A percentile compares a stretch with the other conserved stretches of the same genome.
Conservation (phyloP, 2,329 filamentous ascomycete genomes). For the Nothomitra cinnamomea region DNA sequence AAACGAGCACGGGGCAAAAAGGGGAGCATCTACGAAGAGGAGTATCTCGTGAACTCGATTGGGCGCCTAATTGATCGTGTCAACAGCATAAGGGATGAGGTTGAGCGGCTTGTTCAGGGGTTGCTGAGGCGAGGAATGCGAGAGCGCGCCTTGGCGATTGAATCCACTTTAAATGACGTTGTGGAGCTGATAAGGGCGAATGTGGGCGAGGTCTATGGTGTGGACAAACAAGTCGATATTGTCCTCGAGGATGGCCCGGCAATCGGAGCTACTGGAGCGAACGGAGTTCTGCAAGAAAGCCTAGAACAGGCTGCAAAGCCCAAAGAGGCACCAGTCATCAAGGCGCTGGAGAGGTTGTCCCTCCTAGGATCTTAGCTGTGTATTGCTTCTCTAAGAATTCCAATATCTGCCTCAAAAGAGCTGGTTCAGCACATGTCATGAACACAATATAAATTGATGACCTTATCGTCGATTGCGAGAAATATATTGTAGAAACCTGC, state of each 20-base stretch:
- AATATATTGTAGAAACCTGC: no score
- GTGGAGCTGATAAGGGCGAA: slow-evolving; percentile 49
- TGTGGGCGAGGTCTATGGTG: slow-evolving; percentile 51
- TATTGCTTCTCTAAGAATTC: not conserved
- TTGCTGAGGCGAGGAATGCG: slow-evolving; percentile 69
- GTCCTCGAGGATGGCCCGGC: not conserved
- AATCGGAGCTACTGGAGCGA: slow-evolving; percentile 16
- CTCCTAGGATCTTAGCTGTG: slow-evolving; percentile 12
- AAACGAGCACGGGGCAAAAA: slow-evolving; percentile 91
- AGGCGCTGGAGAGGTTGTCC: slow-evolving; percentile 27
- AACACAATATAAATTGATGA: no score
- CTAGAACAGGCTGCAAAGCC: slow-evolving; percentile 15
- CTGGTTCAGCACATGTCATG: no score
- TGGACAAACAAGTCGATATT: not conserved
- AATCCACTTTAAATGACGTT: slow-evolving; percentile 58
- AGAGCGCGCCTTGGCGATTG: slow-evolving; percentile 66
- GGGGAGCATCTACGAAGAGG: slow-evolving; percentile 93
- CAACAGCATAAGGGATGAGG: slow-evolving; percentile 54
- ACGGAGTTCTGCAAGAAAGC: slow-evolving; percentile 19
- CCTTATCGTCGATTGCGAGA: no score
- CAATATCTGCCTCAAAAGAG: not conserved
- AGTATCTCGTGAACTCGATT: slow-evolving; percentile 84
- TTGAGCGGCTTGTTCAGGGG: slow-evolving; percentile 56
- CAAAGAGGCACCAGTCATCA: slow-evolving; percentile 17
- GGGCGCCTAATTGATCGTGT: slow-evolving; percentile 69